Conservation (phyloP, 2,329 filamentous ascomycete genomes). For the Xylaria sp. region DNA sequence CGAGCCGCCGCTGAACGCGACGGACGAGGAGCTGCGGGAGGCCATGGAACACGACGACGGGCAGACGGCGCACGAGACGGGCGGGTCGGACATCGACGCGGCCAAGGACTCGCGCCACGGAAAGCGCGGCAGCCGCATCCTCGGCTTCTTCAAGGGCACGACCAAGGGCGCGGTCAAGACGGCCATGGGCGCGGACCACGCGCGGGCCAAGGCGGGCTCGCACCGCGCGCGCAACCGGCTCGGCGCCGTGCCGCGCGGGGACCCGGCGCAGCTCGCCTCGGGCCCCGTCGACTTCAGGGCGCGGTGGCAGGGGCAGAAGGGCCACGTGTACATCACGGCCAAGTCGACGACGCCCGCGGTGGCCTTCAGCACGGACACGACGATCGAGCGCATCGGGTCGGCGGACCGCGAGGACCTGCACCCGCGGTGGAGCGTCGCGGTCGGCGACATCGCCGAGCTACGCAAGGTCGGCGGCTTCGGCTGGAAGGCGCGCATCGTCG, state of each 20-base stretch:
- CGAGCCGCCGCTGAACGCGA: constrained; percentile 59
- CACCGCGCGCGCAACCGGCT: constrained; percentile 69
- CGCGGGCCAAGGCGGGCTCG: constrained; percentile 66
- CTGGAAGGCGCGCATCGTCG: constrained; percentile 82
- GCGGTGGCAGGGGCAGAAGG: constrained; percentile 70
- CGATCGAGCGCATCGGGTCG: constrained; percentile 60
- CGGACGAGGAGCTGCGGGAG: constrained; percentile 65
- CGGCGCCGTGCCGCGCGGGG: constrained; percentile 63
- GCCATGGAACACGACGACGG: constrained; percentile 57
- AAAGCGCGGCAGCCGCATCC: constrained; percentile 49
- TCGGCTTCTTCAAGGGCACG: constrained; percentile 69
- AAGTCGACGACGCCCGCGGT: constrained; percentile 69
- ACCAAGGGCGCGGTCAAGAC: constrained; percentile 75
- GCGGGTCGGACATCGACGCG: constrained; percentile 51
- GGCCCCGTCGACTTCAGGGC: constrained; percentile 80
- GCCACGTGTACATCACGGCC: constrained; percentile 70
- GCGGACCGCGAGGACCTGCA: constrained; percentile 58
- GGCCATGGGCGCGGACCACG: constrained; percentile 69
- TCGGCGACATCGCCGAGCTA: constrained; percentile 72
- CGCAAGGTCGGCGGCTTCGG: constrained; percentile 81
- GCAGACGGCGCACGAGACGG: constrained; percentile 38
- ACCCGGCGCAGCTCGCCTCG: constrained; percentile 48
- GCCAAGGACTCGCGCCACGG: constrained; percentile 44
- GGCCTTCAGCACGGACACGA: constrained; percentile 63
- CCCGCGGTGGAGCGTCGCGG: constrained; percentile 69